Percentiles rank a stretch among this genome's conserved stretches.
Conservation (phyloP, 495 filamentous ascomycete species). For the Stereocaulon alpinum region DNA sequence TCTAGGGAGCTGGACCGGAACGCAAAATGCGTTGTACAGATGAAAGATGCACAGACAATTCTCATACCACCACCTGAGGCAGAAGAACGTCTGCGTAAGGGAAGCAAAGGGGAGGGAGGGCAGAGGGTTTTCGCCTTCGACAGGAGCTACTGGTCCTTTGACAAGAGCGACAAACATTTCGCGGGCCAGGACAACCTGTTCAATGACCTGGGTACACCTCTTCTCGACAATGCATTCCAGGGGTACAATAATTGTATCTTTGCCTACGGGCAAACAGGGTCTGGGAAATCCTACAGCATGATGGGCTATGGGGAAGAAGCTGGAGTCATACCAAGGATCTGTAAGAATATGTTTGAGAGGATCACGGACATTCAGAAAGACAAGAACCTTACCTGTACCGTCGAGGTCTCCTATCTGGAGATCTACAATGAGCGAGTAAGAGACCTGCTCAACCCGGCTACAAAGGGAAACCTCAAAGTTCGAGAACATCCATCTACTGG, state of each 20-base stretch:
- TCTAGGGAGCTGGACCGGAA: slow-evolving; percentile 65
- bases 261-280: slow-evolving; percentile 97
- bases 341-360: slow-evolving; percentile 90
- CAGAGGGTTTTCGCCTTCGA: slow-evolving; percentile 92
- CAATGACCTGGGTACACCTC: slow-evolving; percentile 73
- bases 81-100: slow-evolving; percentile 49
- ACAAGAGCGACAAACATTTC: slow-evolving; percentile 67
- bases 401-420: slow-evolving; percentile 97
- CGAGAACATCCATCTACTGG: slow-evolving; percentile 96
- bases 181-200: slow-evolving; percentile 87
- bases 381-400: slow-evolving; percentile 72
- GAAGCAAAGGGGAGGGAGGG: slow-evolving; percentile 52
- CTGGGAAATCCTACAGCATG: slow-evolving; percentile 98
- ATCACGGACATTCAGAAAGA: slow-evolving; percentile 68
- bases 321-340: slow-evolving; percentile 97
- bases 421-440: slow-evolving; percentile 99
- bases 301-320: slow-evolving; percentile 97
- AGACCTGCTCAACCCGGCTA: slow-evolving; percentile 91
- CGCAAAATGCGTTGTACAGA: slow-evolving; percentile 96
- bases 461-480: slow-evolving; percentile 93
- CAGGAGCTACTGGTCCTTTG: slow-evolving; percentile 95
- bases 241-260: slow-evolving; percentile 99
- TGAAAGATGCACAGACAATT: slow-evolving; percentile 86
- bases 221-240: slow-evolving; percentile 96
- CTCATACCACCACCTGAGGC: slow-evolving; percentile 64